phyloP scores from a whole-genome alignment of 345 rosid genomes.

The Eucalyptus cladocalyx region DNA sequence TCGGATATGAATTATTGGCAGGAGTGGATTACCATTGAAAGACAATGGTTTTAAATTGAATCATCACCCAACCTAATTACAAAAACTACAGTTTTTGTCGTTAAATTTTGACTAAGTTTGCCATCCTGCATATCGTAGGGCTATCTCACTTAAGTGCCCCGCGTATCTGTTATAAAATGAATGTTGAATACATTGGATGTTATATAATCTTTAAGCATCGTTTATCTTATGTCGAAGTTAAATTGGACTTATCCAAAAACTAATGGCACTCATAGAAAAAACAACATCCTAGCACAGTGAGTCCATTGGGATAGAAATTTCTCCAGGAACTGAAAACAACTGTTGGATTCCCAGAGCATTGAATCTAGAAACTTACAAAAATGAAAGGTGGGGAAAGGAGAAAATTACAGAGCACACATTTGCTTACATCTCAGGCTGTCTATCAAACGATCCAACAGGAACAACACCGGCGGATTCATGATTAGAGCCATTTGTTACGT shows the following conservation, averaged over 20 bases:
- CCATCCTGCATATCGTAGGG: background rate
- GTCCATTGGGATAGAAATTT: background rate
- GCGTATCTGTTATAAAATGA: background rate
- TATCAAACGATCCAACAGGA: slow-evolving; percentile 49
- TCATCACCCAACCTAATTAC: background rate
- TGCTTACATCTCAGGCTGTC: slow-evolving; percentile 52
- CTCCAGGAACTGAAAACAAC: background rate
- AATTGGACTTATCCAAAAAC: background rate
- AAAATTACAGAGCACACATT: slow-evolving; percentile 9
- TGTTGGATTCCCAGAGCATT: background rate
- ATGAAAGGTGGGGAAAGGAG: background rate
- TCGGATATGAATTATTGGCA: background rate
- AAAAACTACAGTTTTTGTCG: background rate
- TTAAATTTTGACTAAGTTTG: background rate
- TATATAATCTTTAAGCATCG: background rate
- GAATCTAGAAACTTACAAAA: background rate
- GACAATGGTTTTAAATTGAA: background rate
- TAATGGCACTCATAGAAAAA: background rate
- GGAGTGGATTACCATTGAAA: background rate
- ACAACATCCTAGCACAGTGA: background rate
- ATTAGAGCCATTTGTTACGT: slow-evolving; percentile 30
- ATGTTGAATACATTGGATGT: background rate
- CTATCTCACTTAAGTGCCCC: background rate
- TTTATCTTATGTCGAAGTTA: background rate
- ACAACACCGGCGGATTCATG: slow-evolving; percentile 41